Conservation (phyloP, 2,329 filamentous ascomycete species). For the Balansia obtecta region DNA sequence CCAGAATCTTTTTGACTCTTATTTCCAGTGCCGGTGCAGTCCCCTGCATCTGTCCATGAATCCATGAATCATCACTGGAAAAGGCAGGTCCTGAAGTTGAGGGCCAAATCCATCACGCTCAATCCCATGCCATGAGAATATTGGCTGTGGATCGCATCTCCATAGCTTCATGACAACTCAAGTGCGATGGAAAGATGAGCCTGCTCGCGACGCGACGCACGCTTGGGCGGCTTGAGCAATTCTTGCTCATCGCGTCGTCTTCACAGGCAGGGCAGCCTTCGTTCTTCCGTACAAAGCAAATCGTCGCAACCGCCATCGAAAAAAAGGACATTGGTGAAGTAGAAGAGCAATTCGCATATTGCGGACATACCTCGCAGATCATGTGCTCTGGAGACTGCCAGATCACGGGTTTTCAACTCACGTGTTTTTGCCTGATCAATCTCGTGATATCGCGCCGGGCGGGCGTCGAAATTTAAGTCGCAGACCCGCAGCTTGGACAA, state of each 20-base stretch:
- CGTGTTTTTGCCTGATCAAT: conserved; percentile 33
- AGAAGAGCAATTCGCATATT: conserved; percentile 11
- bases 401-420: conserved; percentile 34
- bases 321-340: conserved; percentile 10
- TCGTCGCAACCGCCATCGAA: conserved; percentile 7
- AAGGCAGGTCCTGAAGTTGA: too few species aligned
- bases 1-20: background rate
- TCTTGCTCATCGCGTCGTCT: background rate
- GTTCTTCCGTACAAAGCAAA: conserved; percentile 1
- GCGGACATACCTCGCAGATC: conserved; percentile 32
- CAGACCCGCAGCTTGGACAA: conserved; percentile 9
- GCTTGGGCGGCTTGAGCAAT: background rate
- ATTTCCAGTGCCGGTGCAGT: background rate
- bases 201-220: background rate
- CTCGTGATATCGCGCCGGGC: conserved; percentile 34
- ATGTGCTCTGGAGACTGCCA: conserved; percentile 27
- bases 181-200: background rate
- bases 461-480: conserved; percentile 18
- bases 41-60: background rate
- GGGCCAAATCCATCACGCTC: too few species aligned
- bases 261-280: background rate
- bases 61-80: background rate
- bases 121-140: background rate
- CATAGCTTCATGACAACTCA: background rate
- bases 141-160: background rate